Evolutionary conservation across 2,329 filamentous ascomycete genomes (phyloP).

Genomic region (Rhinocladiella similis): DNA sequence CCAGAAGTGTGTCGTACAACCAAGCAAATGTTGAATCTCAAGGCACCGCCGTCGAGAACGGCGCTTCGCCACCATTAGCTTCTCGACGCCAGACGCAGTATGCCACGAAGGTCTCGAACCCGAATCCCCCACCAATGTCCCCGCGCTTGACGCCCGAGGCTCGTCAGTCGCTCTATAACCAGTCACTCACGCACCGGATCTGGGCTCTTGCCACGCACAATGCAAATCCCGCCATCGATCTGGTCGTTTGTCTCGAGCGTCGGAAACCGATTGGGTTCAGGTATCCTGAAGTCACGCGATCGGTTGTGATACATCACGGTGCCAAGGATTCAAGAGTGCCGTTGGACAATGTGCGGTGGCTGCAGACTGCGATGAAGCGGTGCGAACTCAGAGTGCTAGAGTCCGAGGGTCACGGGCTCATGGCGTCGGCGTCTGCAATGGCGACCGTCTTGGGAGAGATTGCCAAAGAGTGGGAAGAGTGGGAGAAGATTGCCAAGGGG

Average conservation of each 20-base stretch:
- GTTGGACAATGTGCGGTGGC: constrained; percentile 91
- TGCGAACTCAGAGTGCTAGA: constrained; percentile 91
- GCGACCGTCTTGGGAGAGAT: constrained; percentile 92
- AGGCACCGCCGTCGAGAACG: background rate
- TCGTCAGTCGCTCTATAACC: constrained; percentile 62
- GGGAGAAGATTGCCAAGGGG: constrained; percentile 61
- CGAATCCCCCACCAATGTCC: constrained; percentile 8
- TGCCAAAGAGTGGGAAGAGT: constrained; percentile 88
- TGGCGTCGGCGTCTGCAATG: constrained; percentile 95
- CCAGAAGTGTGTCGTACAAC: constrained; percentile 16
- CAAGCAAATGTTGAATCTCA: constrained; percentile 17
- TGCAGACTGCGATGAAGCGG: constrained; percentile 87
- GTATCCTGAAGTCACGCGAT: constrained; percentile 91
- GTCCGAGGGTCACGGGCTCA: constrained; percentile 89
- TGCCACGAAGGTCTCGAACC: constrained; percentile 3
- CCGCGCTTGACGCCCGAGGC: constrained; percentile 23
- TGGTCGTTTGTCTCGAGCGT: constrained; percentile 89
- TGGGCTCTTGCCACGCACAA: constrained; percentile 91
- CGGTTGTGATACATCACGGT: constrained; percentile 92
- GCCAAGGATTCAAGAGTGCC: constrained; percentile 87
- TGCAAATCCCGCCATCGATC: constrained; percentile 89
- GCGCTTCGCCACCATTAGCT: constrained; percentile 6
- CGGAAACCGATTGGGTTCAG: constrained; percentile 90
- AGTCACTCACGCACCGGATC: constrained; percentile 83
- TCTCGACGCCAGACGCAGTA: constrained; percentile 12